Evolutionary conservation across 2,329 filamentous ascomycete species (phyloP).

Genomic region (Verticillium klebahnii): DNA sequence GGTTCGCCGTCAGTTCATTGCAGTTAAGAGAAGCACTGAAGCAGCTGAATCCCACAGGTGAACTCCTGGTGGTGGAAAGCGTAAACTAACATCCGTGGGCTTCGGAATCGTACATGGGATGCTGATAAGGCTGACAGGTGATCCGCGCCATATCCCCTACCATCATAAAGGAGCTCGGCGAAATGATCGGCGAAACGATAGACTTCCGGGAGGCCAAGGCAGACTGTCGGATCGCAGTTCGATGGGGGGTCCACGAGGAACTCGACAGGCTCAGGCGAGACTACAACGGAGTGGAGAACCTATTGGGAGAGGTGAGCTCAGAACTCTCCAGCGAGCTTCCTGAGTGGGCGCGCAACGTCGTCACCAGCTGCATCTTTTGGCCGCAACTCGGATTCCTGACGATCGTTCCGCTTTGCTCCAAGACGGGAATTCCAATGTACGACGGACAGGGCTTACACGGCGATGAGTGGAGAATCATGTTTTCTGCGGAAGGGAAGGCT

Average conservation of each 20-base stretch:
- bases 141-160: neutral
- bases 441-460: constrained; percentile 51
- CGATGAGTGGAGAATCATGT: constrained; percentile 72
- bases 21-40: constrained; percentile 62
- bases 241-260: constrained; percentile 63
- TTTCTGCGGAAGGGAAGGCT: constrained; percentile 63
- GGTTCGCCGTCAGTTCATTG: constrained; percentile 68
- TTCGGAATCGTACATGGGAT: neutral
- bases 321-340: constrained; percentile 62
- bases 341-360: constrained; percentile 44
- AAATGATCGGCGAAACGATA: constrained; percentile 66
- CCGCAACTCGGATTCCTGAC: constrained; percentile 90
- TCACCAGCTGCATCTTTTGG: constrained; percentile 79
- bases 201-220: constrained; percentile 76
- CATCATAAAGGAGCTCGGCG: constrained; percentile 61
- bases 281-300: constrained; percentile 71
- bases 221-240: constrained; percentile 68
- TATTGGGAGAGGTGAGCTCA: constrained; percentile 64
- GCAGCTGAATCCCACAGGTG: constrained; percentile 50
- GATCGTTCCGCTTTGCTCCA: constrained; percentile 57
- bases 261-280: constrained; percentile 74
- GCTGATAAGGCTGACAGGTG: neutral
- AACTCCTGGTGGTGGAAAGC: constrained; percentile 48
- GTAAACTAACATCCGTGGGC: constrained; percentile 26
- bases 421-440: constrained; percentile 41